Evolutionary conservation across 208 protist species (phyloP).

Genomic region (Crithidia fasciculata): DNA sequence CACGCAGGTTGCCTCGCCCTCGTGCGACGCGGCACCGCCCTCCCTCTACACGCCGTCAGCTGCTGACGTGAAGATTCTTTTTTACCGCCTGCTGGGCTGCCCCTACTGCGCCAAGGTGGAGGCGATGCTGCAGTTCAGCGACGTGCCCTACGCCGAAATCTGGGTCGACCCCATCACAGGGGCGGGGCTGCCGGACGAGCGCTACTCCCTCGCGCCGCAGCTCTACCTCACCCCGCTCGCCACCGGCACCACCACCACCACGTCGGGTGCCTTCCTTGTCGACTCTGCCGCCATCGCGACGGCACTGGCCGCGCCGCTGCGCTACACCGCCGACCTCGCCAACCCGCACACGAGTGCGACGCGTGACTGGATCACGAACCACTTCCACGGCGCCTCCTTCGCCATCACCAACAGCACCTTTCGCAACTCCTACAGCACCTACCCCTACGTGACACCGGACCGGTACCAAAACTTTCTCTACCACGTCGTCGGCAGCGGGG

Average conservation of each 20-base stretch:
- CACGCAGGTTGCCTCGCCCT: slow-evolving; percentile 1
- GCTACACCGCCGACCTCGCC: slow-evolving; percentile 55
- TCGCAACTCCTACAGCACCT: slow-evolving; percentile 64
- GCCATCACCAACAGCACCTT: slow-evolving; percentile 65
- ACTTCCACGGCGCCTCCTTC: slow-evolving; percentile 79
- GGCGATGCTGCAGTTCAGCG: slow-evolving; percentile 64
- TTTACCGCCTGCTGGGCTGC: slow-evolving; percentile 83
- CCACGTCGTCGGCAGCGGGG: slow-evolving; percentile 55
- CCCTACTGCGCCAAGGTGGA: slow-evolving; percentile 90
- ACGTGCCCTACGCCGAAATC: slow-evolving; percentile 72
- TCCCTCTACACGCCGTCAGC: slow-evolving; percentile 18
- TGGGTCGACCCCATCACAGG: slow-evolving; percentile 77
- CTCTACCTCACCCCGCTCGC: slow-evolving; percentile 49
- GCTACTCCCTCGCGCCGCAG: slow-evolving; percentile 80
- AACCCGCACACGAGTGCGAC: slow-evolving; percentile 51
- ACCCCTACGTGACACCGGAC: slow-evolving; percentile 53
- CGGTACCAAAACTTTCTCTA: slow-evolving; percentile 70
- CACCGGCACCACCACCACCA: background rate
- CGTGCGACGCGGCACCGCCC: background rate
- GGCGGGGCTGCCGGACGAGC: slow-evolving; percentile 57
- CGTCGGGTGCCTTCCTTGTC: slow-evolving; percentile 40
- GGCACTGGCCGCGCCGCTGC: slow-evolving; percentile 52
- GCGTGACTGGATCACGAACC: slow-evolving; percentile 71
- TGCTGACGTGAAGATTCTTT: slow-evolving; percentile 46
- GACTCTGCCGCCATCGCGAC: slow-evolving; percentile 69